Evolutionary conservation across 306 rosid species (phyloP).

Genomic region (Pterocarpus macrocarpus): DNA sequence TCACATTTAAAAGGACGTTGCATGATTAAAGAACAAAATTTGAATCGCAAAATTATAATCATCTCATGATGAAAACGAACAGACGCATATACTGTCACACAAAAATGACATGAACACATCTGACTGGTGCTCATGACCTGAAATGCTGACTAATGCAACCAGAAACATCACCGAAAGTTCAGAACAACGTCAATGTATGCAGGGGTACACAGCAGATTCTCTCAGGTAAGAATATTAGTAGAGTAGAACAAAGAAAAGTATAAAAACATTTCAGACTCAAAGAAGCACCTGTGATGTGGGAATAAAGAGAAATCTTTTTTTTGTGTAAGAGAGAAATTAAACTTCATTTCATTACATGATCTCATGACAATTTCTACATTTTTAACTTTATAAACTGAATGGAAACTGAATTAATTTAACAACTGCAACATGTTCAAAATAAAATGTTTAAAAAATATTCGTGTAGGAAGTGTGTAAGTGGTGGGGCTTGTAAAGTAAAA

Average conservation of each 20-base stretch:
- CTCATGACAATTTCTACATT: neutral
- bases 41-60: neutral
- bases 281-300: neutral
- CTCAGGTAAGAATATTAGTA: slow-evolving; percentile 27
- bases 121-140: neutral
- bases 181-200: slow-evolving; percentile 11
- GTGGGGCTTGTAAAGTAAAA: too few relatives aligned
- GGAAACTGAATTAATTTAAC: slow-evolving; percentile 1
- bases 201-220: neutral
- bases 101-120: neutral
- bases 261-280: slow-evolving; percentile 8
- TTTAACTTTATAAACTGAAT: neutral
- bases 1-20: slow-evolving; percentile 3
- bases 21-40: neutral
- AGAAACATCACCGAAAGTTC: slow-evolving; percentile 6
- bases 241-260: neutral
- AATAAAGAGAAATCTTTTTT: neutral
- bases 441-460: too few relatives aligned
- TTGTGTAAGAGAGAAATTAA: neutral
- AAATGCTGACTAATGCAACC: neutral
- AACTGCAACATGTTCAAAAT: neutral
- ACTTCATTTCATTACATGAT: neutral
- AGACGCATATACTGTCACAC: neutral
- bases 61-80: slow-evolving; percentile 5
- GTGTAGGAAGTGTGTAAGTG: too few relatives aligned